These are phyloP conservation scores for Claviceps purpurea DNA, from an alignment of 2,329 filamentous ascomycete genomes.

Conservation along the genomic window DNA sequence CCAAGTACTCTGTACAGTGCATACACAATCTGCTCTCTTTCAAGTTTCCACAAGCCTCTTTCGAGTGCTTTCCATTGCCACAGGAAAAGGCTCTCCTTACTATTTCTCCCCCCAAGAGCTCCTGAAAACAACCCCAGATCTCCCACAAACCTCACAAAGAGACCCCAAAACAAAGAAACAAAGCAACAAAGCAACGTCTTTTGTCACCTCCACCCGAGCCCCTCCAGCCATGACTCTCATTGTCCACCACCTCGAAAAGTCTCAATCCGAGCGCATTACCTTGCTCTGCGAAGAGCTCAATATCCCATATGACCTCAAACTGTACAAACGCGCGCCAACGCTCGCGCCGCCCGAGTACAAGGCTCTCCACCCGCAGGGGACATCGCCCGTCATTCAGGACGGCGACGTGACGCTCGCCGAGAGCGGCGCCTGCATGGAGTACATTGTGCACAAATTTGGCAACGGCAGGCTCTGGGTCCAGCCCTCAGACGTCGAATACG, in stretches of 20 bases:
- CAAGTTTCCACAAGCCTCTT: too few species aligned
- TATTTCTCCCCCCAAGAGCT: too few species aligned
- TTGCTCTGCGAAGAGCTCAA: constrained; percentile 53
- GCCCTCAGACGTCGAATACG: constrained; percentile 34
- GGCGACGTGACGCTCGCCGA: constrained; percentile 42
- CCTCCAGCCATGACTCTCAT: constrained; percentile 16
- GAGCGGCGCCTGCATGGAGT: constrained; percentile 46
- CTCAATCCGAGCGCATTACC: constrained; percentile 50
- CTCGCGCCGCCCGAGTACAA: constrained; percentile 26
- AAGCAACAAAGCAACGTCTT: neutral
- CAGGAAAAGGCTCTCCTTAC: too few species aligned
- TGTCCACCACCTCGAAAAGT: constrained; percentile 41
- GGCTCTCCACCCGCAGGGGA: constrained; percentile 34
- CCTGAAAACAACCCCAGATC: too few species aligned
- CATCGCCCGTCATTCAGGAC: constrained; percentile 48
- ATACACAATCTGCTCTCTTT: too few species aligned
- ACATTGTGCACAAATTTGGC: constrained; percentile 43
- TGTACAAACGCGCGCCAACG: constrained; percentile 17
- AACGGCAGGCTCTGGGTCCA: constrained; percentile 32
- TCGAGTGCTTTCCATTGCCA: too few species aligned
- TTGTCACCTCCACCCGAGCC: neutral
- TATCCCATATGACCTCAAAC: constrained; percentile 30
- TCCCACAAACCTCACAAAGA: too few species aligned
- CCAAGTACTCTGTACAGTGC: too few species aligned
- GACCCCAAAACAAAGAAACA: neutral